Conservation (phyloP, 2,329 filamentous ascomycete species). For the Xylariaceae sp. region DNA sequence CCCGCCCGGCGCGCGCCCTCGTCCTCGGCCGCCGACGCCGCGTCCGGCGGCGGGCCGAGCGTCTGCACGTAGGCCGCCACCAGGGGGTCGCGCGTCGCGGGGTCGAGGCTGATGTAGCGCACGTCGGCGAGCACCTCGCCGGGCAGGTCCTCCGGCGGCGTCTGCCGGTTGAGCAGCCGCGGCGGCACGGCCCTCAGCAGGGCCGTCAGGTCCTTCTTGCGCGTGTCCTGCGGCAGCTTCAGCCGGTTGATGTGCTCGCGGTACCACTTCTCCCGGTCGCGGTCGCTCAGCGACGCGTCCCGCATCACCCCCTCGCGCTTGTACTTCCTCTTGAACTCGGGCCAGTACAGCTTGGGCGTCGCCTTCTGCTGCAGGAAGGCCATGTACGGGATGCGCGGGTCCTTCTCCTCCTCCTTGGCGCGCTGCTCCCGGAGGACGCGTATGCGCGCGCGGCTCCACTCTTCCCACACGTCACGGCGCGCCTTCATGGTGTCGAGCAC, state of each 20-base stretch:
- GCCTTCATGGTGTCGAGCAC: conserved; percentile 73
- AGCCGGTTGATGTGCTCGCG: conserved; percentile 64
- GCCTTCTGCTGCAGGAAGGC: conserved; percentile 74
- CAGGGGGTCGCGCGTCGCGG: conserved; percentile 53
- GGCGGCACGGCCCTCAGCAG: conserved; percentile 57
- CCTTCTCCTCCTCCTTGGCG: conserved; percentile 68
- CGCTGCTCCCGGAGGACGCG: conserved; percentile 63
- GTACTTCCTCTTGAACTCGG: conserved; percentile 89
- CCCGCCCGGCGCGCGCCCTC: conserved; percentile 41
- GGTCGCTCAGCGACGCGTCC: conserved; percentile 61
- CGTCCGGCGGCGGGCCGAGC: conserved; percentile 48
- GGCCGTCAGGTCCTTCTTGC: conserved; percentile 61
- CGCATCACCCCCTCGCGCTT: conserved; percentile 76
- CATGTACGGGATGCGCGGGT: conserved; percentile 77
- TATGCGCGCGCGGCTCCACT: conserved; percentile 76
- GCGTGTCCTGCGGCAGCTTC: conserved; percentile 55
- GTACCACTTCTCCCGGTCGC: conserved; percentile 73
- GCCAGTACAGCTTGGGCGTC: conserved; percentile 91
- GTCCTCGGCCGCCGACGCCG: conserved; percentile 39
- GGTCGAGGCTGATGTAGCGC: conserved; percentile 60
- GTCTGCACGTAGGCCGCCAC: conserved; percentile 60
- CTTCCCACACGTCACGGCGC: conserved; percentile 73
- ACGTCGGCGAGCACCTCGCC: conserved; percentile 56
- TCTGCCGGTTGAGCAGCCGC: conserved; percentile 51
- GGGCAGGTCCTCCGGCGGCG: conserved; percentile 51